Evolutionary conservation across 495 filamentous ascomycete genomes (phyloP).

Genomic region (Articulospora tetracladia): DNA sequence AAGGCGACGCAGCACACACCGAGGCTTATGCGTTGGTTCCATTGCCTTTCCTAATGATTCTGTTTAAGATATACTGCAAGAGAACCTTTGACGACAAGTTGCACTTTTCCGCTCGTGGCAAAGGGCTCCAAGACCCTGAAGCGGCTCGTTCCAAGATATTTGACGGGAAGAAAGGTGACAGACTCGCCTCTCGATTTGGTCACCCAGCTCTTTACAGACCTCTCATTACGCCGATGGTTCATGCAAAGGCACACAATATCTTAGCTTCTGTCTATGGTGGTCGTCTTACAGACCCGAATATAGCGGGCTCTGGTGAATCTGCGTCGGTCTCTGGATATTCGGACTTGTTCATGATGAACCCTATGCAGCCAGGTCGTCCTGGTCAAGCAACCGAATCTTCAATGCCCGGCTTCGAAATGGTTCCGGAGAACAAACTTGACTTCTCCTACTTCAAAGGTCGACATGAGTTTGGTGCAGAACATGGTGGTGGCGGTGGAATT

Average conservation of each 20-base stretch:
- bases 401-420: conserved; percentile 74
- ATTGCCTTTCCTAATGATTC: conserved; percentile 73
- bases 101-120: conserved; percentile 63
- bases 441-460: conserved; percentile 90
- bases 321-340: conserved; percentile 63
- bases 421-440: conserved; percentile 85
- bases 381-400: conserved; percentile 57
- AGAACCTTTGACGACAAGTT: conserved; percentile 70
- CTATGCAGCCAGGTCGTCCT: conserved; percentile 71
- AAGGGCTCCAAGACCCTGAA: conserved; percentile 54
- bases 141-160: conserved; percentile 31
- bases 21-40: conserved; percentile 66
- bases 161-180: conserved; percentile 47
- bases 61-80: conserved; percentile 84
- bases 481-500: conserved; percentile 72
- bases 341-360: conserved; percentile 65
- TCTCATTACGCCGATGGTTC: conserved; percentile 93
- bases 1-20: conserved; percentile 47
- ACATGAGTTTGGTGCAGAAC: conserved; percentile 81
- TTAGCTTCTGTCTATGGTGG: conserved; percentile 79
- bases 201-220: conserved; percentile 87
- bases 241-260: conserved; percentile 79
- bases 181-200: conserved; percentile 77
- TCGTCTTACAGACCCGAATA: conserved; percentile 56
- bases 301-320: conserved; percentile 50